Conservation (phyloP, 1,284 basidiomycete species). For the Inonotus hispidus region DNA sequence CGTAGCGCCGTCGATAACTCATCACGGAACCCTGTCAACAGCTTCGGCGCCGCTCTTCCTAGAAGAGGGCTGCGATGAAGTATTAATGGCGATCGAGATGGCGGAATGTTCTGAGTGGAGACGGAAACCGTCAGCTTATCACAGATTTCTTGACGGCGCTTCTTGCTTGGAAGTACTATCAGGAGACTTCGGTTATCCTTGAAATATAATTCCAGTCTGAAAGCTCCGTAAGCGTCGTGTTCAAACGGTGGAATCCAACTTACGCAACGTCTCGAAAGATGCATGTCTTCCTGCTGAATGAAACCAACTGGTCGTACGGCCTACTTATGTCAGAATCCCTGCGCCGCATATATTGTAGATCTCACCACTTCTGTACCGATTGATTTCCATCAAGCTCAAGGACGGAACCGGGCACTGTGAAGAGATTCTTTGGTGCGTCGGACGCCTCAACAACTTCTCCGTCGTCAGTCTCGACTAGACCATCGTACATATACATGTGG, state of each 20-base stretch:
- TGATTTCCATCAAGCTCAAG: slow-evolving; percentile 75
- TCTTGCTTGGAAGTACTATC: slow-evolving; percentile 70
- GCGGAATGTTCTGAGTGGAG: slow-evolving; percentile 31
- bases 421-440: slow-evolving; percentile 78
- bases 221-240: background rate
- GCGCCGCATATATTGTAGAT: slow-evolving; percentile 12
- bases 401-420: slow-evolving; percentile 82
- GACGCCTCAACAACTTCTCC: slow-evolving; percentile 88
- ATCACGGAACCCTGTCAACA: slow-evolving; percentile 43
- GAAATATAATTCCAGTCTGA: slow-evolving; percentile 87
- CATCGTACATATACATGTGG: slow-evolving; percentile 89
- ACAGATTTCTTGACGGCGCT: slow-evolving; percentile 58
- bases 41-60: slow-evolving; percentile 41
- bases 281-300: slow-evolving; percentile 78
- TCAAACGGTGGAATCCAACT: slow-evolving; percentile 29
- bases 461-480: slow-evolving; percentile 81
- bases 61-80: slow-evolving; percentile 52
- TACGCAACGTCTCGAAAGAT: slow-evolving; percentile 87
- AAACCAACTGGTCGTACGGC: slow-evolving; percentile 74
- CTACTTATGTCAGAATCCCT: slow-evolving; percentile 34
- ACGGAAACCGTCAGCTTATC: slow-evolving; percentile 53
- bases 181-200: slow-evolving; percentile 81
- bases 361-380: slow-evolving; percentile 74
- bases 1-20: slow-evolving; percentile 65
- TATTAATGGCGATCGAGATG: slow-evolving; percentile 36